phyloP scores from a whole-genome alignment of 1,139 yeast genomes.

The Zygosaccharomyces pseudobailii region DNA sequence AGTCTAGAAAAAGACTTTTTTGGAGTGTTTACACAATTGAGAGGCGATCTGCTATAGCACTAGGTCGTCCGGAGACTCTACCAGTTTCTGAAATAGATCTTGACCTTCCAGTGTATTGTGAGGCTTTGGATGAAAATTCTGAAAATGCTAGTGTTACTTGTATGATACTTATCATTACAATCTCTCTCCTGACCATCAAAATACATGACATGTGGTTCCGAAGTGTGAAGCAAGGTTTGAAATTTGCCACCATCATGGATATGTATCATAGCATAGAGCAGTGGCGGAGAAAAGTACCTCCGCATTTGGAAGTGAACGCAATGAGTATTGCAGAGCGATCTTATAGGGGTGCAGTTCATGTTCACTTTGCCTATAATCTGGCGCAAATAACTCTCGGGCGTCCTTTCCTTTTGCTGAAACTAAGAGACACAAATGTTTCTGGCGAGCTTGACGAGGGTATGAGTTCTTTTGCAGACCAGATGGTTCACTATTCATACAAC shows the following conservation, averaged over 20 bases:
- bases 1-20: constrained; percentile 6
- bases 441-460: constrained; percentile 6
- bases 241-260: constrained; percentile 9
- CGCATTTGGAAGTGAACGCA: constrained; percentile 2
- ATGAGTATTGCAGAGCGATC: constrained; percentile 7
- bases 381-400: constrained; percentile 10
- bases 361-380: constrained; percentile 8
- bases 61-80: constrained; percentile 9
- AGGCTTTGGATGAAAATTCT: constrained; percentile 3
- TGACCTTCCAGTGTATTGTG: constrained; percentile 7
- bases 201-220: constrained; percentile 10
- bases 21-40: constrained; percentile 10
- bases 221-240: constrained; percentile 6
- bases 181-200: constrained; percentile 8
- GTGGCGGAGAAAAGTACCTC: constrained; percentile 8
- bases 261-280: constrained; percentile 6
- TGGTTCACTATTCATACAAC: constrained; percentile 7
- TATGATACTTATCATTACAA: constrained; percentile 6
- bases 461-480: constrained; percentile 8
- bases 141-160: constrained; percentile 7
- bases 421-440: constrained; percentile 7
- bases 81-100: constrained; percentile 10
- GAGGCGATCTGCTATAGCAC: constrained; percentile 9
- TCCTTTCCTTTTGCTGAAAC: constrained; percentile 7
- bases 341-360: constrained; percentile 9